Evolutionary conservation across 2,329 filamentous ascomycete genomes (phyloP), one percentile per base, ranked within the genome.

Genomic region (Diaporthe vexans): DNA sequence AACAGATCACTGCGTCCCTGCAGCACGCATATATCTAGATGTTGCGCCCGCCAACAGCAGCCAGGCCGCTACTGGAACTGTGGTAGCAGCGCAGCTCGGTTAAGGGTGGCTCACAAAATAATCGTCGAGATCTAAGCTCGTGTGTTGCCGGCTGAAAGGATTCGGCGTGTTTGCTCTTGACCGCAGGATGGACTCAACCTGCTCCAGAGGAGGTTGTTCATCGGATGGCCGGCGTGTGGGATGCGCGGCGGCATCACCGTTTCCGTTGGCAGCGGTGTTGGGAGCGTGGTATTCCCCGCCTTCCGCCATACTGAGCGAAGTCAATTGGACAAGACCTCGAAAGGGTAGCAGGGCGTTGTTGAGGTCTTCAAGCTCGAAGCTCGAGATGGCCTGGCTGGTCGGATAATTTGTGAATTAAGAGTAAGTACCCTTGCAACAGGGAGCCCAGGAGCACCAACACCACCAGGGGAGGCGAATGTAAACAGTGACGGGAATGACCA

Each of bases 61-160:
- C 35, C 11, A 13, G 9, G 46, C 46, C 11, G 33, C 33, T 21
- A 33, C 10, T 13, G 17, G 13, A 35, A 6, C 17, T 15, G 17
- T 26, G 37, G 9, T 7, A 61, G 19, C 15, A 17, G 26, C 11
- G 17, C 7, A 35, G 6, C 4, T 26, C 13, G 17, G 33, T 13
- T 21, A 29, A n/a, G n/a, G 15, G 11, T 15, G 58, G 69, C 84
- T 61, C 80, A 86, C 84, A 77, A 87, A 87, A 76, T 87, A 87
- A 75, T 85, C 85, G 74, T 86, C 85, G 4, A 86, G 74, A 71
- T 86, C 85, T 33, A 86, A 63, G 9, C 78, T 80, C 0, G 79
- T 79, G 63, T 80, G 81, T 54, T 81, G 80, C 9, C 78, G 78
- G 65, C 78, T 79, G 72, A 81, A 82, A 10, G 80, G 81, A 11